These are phyloP conservation scores for Parasitella parasitica DNA, from an alignment of 371 early-diverging fungal genomes.

Conservation along the genomic window DNA sequence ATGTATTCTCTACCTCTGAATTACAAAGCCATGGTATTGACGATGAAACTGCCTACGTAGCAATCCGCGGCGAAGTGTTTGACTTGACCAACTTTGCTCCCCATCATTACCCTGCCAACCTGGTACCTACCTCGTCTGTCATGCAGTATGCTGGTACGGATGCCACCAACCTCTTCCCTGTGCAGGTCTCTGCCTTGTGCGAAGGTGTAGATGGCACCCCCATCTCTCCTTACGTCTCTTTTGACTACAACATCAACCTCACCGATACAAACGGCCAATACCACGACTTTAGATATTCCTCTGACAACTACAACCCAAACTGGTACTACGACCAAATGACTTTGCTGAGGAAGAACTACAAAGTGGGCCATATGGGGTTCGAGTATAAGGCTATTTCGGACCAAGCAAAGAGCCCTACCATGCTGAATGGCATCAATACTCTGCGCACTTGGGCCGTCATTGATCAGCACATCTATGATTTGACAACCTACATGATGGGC, in stretches of 20 bases:
- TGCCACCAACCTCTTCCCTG: constrained; percentile 68
- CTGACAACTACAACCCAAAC: constrained; percentile 35
- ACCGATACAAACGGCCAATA: constrained; percentile 45
- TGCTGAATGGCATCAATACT: constrained; percentile 29
- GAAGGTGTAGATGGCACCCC: constrained; percentile 22
- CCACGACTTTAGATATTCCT: constrained; percentile 48
- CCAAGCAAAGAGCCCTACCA: constrained; percentile 28
- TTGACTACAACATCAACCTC: constrained; percentile 38
- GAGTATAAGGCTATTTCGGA: constrained; percentile 32
- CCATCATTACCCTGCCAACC: constrained; percentile 54
- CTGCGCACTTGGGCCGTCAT: constrained; percentile 57
- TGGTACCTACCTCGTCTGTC: constrained; percentile 51
- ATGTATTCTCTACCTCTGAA: constrained; percentile 67
- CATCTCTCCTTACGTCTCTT: constrained; percentile 32
- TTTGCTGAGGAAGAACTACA: constrained; percentile 40
- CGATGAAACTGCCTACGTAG: constrained; percentile 47
- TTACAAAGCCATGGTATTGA: constrained; percentile 42
- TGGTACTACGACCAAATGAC: constrained; percentile 53
- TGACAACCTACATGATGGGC: constrained; percentile 57
- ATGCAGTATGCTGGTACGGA: constrained; percentile 68
- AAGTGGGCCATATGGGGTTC: constrained; percentile 43
- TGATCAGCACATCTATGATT: constrained; percentile 61
- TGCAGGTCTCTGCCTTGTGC: constrained; percentile 67
- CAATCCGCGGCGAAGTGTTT: constrained; percentile 77
- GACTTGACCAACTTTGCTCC: constrained; percentile 63